phyloP scores from a whole-genome alignment of 1,284 basidiomycete genomes.

The Cryptococcus jaspeensis region DNA sequence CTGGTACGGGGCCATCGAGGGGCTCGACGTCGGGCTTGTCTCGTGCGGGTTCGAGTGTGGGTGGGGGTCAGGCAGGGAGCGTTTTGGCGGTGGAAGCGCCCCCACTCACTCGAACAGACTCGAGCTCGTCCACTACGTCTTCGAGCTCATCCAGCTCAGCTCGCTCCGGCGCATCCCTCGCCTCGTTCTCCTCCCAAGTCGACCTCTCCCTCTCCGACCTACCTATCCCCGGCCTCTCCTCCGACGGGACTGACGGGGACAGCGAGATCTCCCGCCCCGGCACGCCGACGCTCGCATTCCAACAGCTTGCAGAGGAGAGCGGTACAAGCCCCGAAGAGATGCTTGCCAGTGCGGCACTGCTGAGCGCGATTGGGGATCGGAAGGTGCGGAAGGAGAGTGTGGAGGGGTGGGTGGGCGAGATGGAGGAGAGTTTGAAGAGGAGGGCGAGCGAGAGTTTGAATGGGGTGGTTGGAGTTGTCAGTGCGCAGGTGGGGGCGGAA shows the following conservation, averaged over 20 bases:
- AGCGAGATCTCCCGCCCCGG: slow-evolving; percentile 7
- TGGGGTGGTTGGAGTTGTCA: too few species aligned
- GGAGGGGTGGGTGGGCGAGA: slow-evolving; percentile 1
- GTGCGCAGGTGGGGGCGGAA: too few species aligned
- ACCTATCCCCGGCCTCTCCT: neutral
- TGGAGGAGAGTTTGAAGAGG: slow-evolving; percentile 6
- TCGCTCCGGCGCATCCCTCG: slow-evolving; percentile 7
- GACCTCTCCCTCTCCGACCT: neutral
- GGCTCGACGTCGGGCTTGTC: too few species aligned
- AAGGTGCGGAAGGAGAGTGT: slow-evolving; percentile 1
- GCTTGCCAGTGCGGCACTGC: slow-evolving; percentile 1
- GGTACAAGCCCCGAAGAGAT: slow-evolving; percentile 3
- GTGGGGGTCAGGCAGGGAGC: too few species aligned
- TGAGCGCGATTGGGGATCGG: slow-evolving; percentile 7
- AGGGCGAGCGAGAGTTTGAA: too few species aligned
- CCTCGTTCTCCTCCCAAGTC: slow-evolving; percentile 12
- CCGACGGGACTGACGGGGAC: neutral
- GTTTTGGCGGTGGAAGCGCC: neutral
- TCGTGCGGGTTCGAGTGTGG: too few species aligned
- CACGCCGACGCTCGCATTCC: slow-evolving; percentile 9
- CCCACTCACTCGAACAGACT: neutral
- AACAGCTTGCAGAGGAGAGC: slow-evolving; percentile 7
- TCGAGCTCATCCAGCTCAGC: too few species aligned
- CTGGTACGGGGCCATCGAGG: neutral
- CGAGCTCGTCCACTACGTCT: slow-evolving; percentile 1